These are phyloP conservation scores for Alectoria sarmentosa DNA, from an alignment of 495 filamentous ascomycete species.

Conservation along the genomic window DNA sequence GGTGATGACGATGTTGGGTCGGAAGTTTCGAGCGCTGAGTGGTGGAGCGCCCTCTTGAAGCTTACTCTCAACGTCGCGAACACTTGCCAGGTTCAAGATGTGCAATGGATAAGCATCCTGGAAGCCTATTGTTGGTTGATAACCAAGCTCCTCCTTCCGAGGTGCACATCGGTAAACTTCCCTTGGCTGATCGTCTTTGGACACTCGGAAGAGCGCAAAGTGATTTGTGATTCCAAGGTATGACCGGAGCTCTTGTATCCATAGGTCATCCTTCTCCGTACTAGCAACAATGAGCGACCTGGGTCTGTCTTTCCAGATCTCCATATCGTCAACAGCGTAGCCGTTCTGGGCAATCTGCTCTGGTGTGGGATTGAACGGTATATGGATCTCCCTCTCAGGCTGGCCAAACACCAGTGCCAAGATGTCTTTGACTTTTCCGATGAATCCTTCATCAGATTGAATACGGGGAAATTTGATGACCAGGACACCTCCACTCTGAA, in stretches of 20 bases:
- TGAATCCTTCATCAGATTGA: constrained; percentile 19
- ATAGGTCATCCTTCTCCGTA: constrained; percentile 34
- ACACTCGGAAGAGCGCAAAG: constrained; percentile 66
- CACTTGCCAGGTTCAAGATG: constrained; percentile 65
- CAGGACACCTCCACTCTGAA: constrained; percentile 49
- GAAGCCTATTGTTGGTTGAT: constrained; percentile 72
- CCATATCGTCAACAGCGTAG: constrained; percentile 57
- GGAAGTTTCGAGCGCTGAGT: constrained; percentile 65
- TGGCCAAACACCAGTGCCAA: constrained; percentile 19
- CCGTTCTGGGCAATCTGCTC: constrained; percentile 43
- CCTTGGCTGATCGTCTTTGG: constrained; percentile 47
- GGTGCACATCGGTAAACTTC: constrained; percentile 74
- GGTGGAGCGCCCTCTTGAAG: constrained; percentile 50
- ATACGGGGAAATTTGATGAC: constrained; percentile 42
- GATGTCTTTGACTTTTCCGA: not conserved
- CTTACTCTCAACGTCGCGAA: constrained; percentile 50
- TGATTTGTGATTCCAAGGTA: constrained; percentile 57
- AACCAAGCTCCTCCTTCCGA: constrained; percentile 56
- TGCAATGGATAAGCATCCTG: constrained; percentile 88
- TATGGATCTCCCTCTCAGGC: constrained; percentile 38
- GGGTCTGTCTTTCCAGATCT: constrained; percentile 73
- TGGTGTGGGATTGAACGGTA: constrained; percentile 58
- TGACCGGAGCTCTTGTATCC: constrained; percentile 39
- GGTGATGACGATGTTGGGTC: constrained; percentile 73
- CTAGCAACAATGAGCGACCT: constrained; percentile 49